Conservation (phyloP, 306 rosid genomes). For the Gastrolobium bilobum region DNA sequence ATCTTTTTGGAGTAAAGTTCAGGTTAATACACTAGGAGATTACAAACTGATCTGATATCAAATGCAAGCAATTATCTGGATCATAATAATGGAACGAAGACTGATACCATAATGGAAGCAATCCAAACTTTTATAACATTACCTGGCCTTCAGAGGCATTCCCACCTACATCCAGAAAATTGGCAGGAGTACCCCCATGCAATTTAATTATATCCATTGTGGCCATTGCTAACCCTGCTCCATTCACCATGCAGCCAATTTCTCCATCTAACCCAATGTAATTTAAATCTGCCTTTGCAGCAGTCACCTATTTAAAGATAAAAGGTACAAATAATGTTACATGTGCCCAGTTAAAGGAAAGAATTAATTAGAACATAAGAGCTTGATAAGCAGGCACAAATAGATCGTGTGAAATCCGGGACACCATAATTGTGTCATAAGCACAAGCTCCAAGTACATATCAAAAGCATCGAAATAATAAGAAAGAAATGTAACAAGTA, state of each 20-base stretch:
- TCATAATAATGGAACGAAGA: conserved; percentile 12
- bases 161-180: conserved; percentile 97
- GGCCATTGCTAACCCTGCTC: conserved; percentile 99
- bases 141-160: conserved; percentile 99
- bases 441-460: conserved; percentile 33
- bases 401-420: conserved; percentile 6
- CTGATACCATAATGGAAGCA: conserved; percentile 30
- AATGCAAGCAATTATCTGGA: conserved; percentile 28
- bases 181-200: conserved; percentile 99
- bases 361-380: conserved; percentile 19
- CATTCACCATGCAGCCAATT: conserved; percentile 99
- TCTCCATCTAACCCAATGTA: conserved; percentile 99
- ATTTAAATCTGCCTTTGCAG: conserved; percentile 95
- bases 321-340: conserved; percentile 36
- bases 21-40: conserved; percentile 30
- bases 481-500: conserved; percentile 22
- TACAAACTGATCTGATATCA: conserved; percentile 24
- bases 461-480: conserved; percentile 15
- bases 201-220: conserved; percentile 98
- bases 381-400: conserved; percentile 33
- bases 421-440: conserved; percentile 15
- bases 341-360: neutral
- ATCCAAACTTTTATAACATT: conserved; percentile 43
- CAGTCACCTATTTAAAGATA: conserved; percentile 74
- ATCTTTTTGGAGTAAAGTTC: conserved; percentile 3